Conservation (phyloP, 1,139 yeast genomes). For the Saccharomyces hybrid region DNA sequence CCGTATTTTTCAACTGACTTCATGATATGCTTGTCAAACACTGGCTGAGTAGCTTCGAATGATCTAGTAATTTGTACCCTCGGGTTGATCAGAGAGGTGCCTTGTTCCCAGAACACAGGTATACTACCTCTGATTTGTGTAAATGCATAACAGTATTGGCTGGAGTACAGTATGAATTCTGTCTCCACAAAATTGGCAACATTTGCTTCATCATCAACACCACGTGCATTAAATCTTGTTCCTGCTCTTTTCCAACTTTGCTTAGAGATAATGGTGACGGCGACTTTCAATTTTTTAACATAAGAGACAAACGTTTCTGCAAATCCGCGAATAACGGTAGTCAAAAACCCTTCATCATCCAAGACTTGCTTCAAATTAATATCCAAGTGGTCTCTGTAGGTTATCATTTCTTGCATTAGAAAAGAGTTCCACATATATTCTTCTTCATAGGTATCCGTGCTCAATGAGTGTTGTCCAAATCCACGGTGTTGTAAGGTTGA, state of each 20-base stretch:
- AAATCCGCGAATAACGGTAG: constrained; percentile 91
- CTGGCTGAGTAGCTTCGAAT: constrained; percentile 84
- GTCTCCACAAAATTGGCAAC: constrained; percentile 97
- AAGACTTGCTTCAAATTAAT: constrained; percentile 48
- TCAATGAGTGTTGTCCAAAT: constrained; percentile 38
- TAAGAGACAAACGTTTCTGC: constrained; percentile 64
- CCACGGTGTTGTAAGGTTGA: constrained; percentile 75
- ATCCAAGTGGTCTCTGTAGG: constrained; percentile 65
- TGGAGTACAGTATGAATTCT: constrained; percentile 62
- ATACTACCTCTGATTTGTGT: constrained; percentile 90
- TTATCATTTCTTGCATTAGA: constrained; percentile 75
- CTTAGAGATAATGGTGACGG: constrained; percentile 74
- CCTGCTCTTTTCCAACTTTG: constrained; percentile 97
- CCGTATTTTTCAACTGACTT: constrained; percentile 69
- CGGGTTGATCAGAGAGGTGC: constrained; percentile 66
- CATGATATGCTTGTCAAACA: constrained; percentile 75
- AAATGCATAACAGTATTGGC: constrained; percentile 61
- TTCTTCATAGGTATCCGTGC: constrained; percentile 56
- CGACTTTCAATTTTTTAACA: constrained; percentile 45
- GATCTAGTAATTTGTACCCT: constrained; percentile 89
- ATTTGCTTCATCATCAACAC: constrained; percentile 89
- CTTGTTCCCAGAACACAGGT: constrained; percentile 98
- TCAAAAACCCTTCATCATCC: constrained; percentile 72
- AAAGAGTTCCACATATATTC: constrained; percentile 97
- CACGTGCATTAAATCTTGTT: constrained; percentile 86